A percentile compares a stretch with the other conserved stretches of the same genome.
Conservation (phyloP, 169 alveolate species). For the Plasmodium inui region DNA sequence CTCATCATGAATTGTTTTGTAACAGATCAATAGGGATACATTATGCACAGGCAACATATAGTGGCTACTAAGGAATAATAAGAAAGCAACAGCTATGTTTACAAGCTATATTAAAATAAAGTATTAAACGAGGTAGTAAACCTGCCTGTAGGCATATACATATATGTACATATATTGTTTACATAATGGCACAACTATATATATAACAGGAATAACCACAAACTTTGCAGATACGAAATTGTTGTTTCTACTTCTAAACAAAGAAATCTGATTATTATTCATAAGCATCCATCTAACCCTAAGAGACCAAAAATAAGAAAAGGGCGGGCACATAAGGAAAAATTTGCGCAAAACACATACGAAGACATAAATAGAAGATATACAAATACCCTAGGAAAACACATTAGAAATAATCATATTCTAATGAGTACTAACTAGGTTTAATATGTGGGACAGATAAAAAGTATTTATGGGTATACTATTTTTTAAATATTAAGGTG, state of each 20-base stretch:
- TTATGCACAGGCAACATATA: background rate
- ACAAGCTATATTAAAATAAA: no score
- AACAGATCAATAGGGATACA: background rate
- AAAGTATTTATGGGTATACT: background rate
- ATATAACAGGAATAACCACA: background rate
- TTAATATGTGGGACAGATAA: background rate
- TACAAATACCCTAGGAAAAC: background rate
- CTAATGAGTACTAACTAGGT: background rate
- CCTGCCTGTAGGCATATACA: background rate
- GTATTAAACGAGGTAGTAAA: background rate
- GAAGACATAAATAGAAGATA: background rate
- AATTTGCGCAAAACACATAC: background rate
- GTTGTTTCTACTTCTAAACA: background rate
- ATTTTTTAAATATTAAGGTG: background rate
- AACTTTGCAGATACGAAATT: background rate
- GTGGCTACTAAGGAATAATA: background rate
- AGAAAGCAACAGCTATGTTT: background rate
- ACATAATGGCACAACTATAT: background rate
- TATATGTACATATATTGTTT: background rate
- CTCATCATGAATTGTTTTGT: background rate
- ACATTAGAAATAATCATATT: no score
- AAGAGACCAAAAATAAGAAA: no score
- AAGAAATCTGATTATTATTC: background rate
- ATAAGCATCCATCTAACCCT: no score
- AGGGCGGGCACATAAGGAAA: background rate